Evolutionary conservation across 176 grass and related monocot genomes (phyloP).

Genomic region (sorghum (Sorghum bicolor)): DNA sequence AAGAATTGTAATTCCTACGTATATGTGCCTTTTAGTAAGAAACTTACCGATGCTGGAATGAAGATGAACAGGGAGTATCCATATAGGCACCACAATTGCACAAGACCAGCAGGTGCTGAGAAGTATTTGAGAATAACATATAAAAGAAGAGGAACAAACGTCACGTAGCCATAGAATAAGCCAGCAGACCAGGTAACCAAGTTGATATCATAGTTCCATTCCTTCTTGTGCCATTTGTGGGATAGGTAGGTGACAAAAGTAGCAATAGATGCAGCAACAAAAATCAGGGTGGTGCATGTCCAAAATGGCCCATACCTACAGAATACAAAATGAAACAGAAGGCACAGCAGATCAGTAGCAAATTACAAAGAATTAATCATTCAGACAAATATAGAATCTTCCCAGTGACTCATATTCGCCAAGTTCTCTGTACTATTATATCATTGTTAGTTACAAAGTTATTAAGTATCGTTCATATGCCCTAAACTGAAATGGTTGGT

Average conservation of each 20-base stretch:
- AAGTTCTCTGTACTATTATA: not conserved
- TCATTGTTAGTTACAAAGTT: not conserved
- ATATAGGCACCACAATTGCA: constrained; percentile 94
- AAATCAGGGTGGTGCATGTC: constrained; percentile 96
- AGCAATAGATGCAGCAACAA: constrained; percentile 88
- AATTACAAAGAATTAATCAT: not conserved
- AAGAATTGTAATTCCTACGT: not conserved
- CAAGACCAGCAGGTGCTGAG: constrained; percentile 87
- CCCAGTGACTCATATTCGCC: not conserved
- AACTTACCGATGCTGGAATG: constrained; percentile 88
- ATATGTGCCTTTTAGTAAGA: not conserved
- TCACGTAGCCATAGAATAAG: constrained; percentile 95
- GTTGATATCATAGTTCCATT: constrained; percentile 96
- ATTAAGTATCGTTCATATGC: not conserved
- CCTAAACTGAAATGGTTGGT: not conserved
- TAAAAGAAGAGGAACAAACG: constrained; percentile 83
- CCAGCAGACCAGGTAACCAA: constrained; percentile 98
- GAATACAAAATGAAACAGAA: constrained; percentile 36
- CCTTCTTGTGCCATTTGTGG: constrained; percentile 94
- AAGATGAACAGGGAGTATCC: constrained; percentile 96
- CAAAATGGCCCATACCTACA: constrained; percentile 95
- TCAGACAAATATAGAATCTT: not conserved
- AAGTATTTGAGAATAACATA: constrained; percentile 97
- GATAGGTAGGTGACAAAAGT: constrained; percentile 96
- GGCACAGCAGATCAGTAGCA: not conserved